Percentiles rank a stretch among this genome's conserved stretches.
Evolutionary conservation across 83 land plant species (phyloP).

Genomic region (Isoetes engelmannii): DNA sequence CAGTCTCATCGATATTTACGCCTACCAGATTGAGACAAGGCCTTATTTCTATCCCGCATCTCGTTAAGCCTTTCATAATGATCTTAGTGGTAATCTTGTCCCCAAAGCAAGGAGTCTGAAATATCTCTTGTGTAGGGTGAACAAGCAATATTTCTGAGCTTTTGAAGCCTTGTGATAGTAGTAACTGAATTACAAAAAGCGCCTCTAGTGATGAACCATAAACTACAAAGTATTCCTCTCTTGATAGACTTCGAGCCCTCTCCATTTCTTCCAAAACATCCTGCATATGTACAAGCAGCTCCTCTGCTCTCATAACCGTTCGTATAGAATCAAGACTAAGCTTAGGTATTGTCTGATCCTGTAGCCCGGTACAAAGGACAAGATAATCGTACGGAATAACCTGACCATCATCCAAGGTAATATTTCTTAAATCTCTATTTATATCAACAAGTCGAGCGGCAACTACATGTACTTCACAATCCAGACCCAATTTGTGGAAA

Average conservation of each 20-base stretch:
- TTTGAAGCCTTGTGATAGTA: constrained; percentile 14
- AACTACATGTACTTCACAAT: constrained; percentile 11
- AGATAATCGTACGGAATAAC: constrained; percentile 16
- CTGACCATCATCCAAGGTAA: constrained; percentile 7
- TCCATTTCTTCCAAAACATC: constrained; percentile 1
- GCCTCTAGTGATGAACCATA: constrained; percentile 27
- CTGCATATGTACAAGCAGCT: constrained; percentile 1
- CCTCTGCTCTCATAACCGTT: constrained; percentile 19
- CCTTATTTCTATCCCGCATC: background rate
- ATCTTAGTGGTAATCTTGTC: background rate
- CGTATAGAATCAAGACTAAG: constrained; percentile 10
- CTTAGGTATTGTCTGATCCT: constrained; percentile 21
- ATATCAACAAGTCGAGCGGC: constrained; percentile 9
- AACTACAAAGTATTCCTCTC: constrained; percentile 10
- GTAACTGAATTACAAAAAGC: constrained; percentile 18
- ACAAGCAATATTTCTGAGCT: constrained; percentile 18
- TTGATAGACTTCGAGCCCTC: background rate
- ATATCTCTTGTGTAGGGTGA: constrained; percentile 18
- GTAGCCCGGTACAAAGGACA: constrained; percentile 18
- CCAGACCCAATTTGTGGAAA: constrained; percentile 20
- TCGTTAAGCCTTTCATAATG: background rate
- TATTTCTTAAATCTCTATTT: constrained; percentile 2
- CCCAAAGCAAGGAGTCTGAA: constrained; percentile 10
- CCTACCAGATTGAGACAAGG: constrained; percentile 6
- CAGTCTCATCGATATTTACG: background rate